Base-by-base conservation (phyloP, 305 asterid species). In the Euphrasia arctica region DNA sequence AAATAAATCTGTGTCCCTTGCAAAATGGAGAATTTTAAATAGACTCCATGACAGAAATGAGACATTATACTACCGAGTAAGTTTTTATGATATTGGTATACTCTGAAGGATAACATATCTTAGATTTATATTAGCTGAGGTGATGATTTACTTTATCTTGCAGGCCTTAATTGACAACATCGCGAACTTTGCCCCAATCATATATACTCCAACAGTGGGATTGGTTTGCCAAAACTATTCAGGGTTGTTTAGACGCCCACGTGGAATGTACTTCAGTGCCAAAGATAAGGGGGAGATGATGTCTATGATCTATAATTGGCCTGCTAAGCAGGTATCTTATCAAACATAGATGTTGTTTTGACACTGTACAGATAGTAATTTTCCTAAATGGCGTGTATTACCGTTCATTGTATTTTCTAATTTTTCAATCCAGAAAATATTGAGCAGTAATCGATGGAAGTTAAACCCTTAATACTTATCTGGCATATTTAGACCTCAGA, bases 271-370 rank as follows among this genome's bases (percentile, higher is more conserved):
- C 73, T 93, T 93, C 88, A 88, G 95, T 78, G 97, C 96, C 78
- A 93, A 83, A 80, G 99, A 93, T 71, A 93, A 83, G 83, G 99
- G 99, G 70, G 99, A 93, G 81, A 93, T 93, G 99, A 90, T 93
- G 99, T 93, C 99, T 67, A 90, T 93, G 97, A 89, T 93, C 78
- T 88, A 86, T 72, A 93, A 93, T 75, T 93, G 99, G 99, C 99
- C 99, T 68, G 77, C 86, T 60, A 74, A 71, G 60, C 82, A 93
- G 95, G 99, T 93, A 93, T 94, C 13, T 60, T 31, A 71, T 60
- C 15, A 18, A 25, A 25, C 27, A 0, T 25, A 25, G 27, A 25
- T 25, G 27, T 43, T 68, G 42, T 62, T 70, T 62, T 10, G 10
- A 59, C 52, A 28, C 54, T 56, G 42, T 58, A 39, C 66, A 28